phyloP scores from a whole-genome alignment of 352 stramenopile species.

The Phytophthora sojae region DNA sequence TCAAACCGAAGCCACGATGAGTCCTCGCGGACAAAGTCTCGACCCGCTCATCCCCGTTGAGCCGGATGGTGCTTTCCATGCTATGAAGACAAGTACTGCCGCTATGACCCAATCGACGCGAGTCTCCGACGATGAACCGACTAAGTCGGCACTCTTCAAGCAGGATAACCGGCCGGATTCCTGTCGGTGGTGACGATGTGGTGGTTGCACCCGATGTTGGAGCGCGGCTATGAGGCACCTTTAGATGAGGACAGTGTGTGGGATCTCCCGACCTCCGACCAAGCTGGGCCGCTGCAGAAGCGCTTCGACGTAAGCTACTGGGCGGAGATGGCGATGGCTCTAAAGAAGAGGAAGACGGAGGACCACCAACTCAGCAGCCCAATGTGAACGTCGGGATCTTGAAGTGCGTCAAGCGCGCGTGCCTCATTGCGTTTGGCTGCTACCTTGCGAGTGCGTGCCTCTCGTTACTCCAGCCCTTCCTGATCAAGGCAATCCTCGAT shows the following conservation, averaged over 20 bases:
- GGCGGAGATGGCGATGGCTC: too few species aligned
- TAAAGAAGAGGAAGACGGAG: slow-evolving; percentile 2
- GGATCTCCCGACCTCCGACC: slow-evolving; percentile 47
- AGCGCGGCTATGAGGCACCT: slow-evolving; percentile 36
- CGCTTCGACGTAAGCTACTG: slow-evolving; percentile 45
- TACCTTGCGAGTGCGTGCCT: slow-evolving; percentile 14
- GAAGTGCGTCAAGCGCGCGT: too few species aligned
- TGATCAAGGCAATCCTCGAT: slow-evolving; percentile 66
- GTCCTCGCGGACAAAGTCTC: too few species aligned
- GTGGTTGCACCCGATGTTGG: slow-evolving; percentile 61
- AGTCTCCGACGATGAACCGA: too few species aligned
- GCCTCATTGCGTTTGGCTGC: too few species aligned
- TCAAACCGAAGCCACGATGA: too few species aligned
- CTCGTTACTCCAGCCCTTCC: slow-evolving; percentile 49
- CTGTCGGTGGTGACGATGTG: slow-evolving; percentile 60
- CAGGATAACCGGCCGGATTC: slow-evolving; percentile 30
- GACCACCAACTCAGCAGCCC: slow-evolving; percentile 1
- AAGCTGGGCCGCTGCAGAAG: slow-evolving; percentile 44
- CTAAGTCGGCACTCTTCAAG: too few species aligned
- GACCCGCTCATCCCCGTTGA: too few species aligned
- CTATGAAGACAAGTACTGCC: too few species aligned
- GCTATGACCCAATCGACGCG: too few species aligned
- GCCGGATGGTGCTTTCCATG: too few species aligned
- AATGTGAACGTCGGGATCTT: slow-evolving; percentile 39
- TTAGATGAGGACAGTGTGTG: slow-evolving; percentile 51